Percentiles rank a stretch among this genome's conserved stretches.
phyloP scores from a whole-genome alignment of 805 yeast genomes.

The Wickerhamiella kurtzmanii region DNA sequence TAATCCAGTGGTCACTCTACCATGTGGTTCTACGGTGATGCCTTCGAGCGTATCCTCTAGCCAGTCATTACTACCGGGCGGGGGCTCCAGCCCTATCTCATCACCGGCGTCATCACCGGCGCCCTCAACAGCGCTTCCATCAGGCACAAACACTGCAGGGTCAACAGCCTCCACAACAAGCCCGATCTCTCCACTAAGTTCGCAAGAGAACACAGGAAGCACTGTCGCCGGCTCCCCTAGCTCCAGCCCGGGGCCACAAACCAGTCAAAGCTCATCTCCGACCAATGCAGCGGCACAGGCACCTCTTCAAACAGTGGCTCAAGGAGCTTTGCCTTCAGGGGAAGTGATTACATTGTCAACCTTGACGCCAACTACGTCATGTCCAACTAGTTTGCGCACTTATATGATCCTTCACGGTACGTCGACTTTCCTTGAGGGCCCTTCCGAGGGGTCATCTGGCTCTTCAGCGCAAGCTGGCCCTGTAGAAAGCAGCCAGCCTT shows the following conservation, averaged over 20 bases:
- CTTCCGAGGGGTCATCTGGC: neutral
- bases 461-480: neutral
- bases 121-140: neutral
- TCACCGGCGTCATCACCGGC: neutral
- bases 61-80: neutral
- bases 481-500: neutral
- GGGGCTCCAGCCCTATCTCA: neutral
- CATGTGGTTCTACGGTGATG: constrained; percentile 9
- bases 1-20: constrained; percentile 12
- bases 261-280: neutral
- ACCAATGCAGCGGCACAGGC: neutral
- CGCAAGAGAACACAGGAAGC: too few relatives aligned
- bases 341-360: constrained; percentile 11
- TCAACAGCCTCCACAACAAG: neutral
- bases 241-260: neutral
- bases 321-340: constrained; percentile 2
- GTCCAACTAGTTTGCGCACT: constrained; percentile 12
- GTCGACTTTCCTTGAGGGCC: constrained; percentile 9
- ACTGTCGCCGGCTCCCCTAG: too few relatives aligned
- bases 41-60: neutral
- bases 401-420: constrained; percentile 9
- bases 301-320: constrained; percentile 2
- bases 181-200: too few relatives aligned
- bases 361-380: constrained; percentile 9
- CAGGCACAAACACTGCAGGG: neutral